Evolutionary conservation across 805 yeast genomes (phyloP), one percentile per base, ranked within the genome.

Genomic region (Metschnikowia reukaufii): DNA sequence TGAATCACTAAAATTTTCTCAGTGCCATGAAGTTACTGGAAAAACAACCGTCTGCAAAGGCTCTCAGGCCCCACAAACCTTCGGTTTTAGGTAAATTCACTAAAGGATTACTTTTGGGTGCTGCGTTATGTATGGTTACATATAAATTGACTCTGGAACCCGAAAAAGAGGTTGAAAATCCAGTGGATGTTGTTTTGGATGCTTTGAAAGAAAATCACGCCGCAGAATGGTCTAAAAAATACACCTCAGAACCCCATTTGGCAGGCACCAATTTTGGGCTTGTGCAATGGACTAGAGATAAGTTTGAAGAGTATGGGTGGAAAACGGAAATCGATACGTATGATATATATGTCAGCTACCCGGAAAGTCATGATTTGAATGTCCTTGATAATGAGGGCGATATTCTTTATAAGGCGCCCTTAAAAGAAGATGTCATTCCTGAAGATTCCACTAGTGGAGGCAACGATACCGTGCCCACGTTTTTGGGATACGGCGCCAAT

Each of bases 401-500:
- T 2, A 57, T 72, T 3, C 53, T 72, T 3, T 81, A 74, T 56
- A 65, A 71, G 20, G 80, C 86, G 0, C 73, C 73, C 0, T 65
- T 80, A 57, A 60, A 69, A 48, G 88, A 83, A 61, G 82, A 76
- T 41, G 67, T 56, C 7, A 47, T 77, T 18, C 58, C 61, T 4
- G 73, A 70, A 23, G 80, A 75, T 51, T 54, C 63, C 18, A 67
- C 77, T 13, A 60, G 76, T 23, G 37, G 36, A 2, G 70, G 70
- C 20, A 70, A 70, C 45, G 69, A 70, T 49, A 63, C 73, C 25
- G 67, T 65, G 35, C 91, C 90, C 12, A 82, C 83, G 0, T 83
- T 77, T 56, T 81, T 83, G 62, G 83, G 82, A 0, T 85, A 83
- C 56, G 82, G 86, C 0, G 81, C 84, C 8, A 77, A 75, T 55